These are phyloP conservation scores for Stipa capillata DNA, from an alignment of 176 grass and related monocot species.

Conservation along the genomic window DNA sequence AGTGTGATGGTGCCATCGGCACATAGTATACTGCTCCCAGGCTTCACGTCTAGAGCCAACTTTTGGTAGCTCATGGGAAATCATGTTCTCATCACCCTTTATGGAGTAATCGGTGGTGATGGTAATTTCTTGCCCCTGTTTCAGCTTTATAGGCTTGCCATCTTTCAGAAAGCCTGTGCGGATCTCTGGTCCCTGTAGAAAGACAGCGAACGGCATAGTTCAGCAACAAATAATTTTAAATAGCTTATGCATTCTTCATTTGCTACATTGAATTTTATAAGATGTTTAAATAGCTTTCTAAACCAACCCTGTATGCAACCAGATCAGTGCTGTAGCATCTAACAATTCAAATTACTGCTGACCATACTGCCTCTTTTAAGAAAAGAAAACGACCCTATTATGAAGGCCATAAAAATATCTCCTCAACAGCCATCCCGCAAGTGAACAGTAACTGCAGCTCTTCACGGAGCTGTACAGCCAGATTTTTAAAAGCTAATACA, in stretches of 20 bases:
- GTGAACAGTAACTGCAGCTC: not conserved
- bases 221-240: not conserved
- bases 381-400: not conserved
- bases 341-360: not conserved
- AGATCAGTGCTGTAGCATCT: not conserved
- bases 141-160: slow-evolving; percentile 51
- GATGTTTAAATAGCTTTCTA: not conserved
- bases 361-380: not conserved
- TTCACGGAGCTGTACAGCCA: not conserved
- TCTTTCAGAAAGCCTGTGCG: slow-evolving; percentile 72
- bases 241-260: not conserved
- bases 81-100: slow-evolving; percentile 55
- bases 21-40: not conserved
- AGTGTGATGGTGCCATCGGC: not conserved
- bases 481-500: not conserved
- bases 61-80: slow-evolving; percentile 55
- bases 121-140: slow-evolving; percentile 51
- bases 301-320: not conserved
- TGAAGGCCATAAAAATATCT: not conserved
- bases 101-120: slow-evolving; percentile 64
- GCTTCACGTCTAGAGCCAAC: not conserved
- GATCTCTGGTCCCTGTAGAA: slow-evolving; percentile 72
- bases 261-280: not conserved
- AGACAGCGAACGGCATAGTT: not conserved
- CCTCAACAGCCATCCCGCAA: not conserved